phyloP scores from a whole-genome alignment of 805 yeast species.

The Starmerella ratchasimensis region DNA sequence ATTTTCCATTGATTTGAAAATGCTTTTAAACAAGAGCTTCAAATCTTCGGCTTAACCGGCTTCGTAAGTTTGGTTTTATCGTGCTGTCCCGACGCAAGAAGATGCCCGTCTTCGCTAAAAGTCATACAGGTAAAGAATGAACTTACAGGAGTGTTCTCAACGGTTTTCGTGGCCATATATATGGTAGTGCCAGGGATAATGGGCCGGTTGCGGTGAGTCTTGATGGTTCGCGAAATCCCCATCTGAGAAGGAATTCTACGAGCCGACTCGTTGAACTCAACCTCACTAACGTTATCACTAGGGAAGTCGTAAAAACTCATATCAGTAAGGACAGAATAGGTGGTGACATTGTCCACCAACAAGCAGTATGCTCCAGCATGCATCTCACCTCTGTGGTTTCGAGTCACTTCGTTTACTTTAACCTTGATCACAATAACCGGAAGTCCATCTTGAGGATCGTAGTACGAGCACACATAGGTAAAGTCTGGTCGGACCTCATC shows the following conservation, averaged over 20 bases:
- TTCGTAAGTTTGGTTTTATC: slow-evolving; percentile 16
- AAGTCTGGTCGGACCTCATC: slow-evolving; percentile 5
- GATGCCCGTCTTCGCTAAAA: slow-evolving; percentile 7
- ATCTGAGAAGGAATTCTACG: slow-evolving; percentile 2
- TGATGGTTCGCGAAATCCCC: slow-evolving; percentile 16
- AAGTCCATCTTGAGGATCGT: slow-evolving; percentile 10
- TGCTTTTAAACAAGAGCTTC: too few species aligned
- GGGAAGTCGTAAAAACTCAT: slow-evolving; percentile 9
- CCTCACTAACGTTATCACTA: slow-evolving; percentile 2
- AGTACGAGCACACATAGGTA: slow-evolving; percentile 5
- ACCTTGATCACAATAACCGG: slow-evolving; percentile 12
- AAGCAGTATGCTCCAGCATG: slow-evolving; percentile 14
- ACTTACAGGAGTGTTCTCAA: slow-evolving; percentile 11
- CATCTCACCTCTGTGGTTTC: slow-evolving; percentile 3
- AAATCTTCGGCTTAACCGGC: slow-evolving; percentile 11
- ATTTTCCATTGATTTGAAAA: too few species aligned
- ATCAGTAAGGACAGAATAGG: slow-evolving; percentile 8
- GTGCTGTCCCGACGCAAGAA: slow-evolving; percentile 15
- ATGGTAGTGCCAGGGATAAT: slow-evolving; percentile 9
- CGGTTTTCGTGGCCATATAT: slow-evolving; percentile 9
- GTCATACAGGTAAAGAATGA: slow-evolving; percentile 7
- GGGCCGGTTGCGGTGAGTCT: slow-evolving; percentile 13
- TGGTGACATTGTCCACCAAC: slow-evolving; percentile 14
- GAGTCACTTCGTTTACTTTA: neutral
- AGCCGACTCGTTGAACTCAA: slow-evolving; percentile 1